These are phyloP conservation scores for Piper betle DNA, from an alignment of 164 flowering plant species.

Conservation along the genomic window DNA sequence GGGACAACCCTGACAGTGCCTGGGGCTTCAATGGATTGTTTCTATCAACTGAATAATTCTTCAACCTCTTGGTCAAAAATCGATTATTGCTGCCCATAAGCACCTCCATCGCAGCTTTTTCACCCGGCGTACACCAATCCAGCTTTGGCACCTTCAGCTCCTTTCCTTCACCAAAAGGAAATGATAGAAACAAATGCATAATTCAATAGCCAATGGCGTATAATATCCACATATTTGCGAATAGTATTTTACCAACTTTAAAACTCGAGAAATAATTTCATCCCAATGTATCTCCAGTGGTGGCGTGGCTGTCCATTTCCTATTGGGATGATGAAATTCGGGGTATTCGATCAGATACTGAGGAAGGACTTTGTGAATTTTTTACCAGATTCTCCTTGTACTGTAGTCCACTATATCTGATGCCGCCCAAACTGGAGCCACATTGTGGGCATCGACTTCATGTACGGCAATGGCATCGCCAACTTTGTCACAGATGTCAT, in stretches of 20 bases:
- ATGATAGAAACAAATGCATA: background rate
- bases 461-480: slow-evolving; percentile 46
- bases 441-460: slow-evolving; percentile 96
- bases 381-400: slow-evolving; percentile 67
- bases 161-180: slow-evolving; percentile 40
- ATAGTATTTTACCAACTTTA: slow-evolving; percentile 37
- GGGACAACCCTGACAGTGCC: slow-evolving; percentile 85
- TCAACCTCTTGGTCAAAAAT: slow-evolving; percentile 64
- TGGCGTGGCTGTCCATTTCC: slow-evolving; percentile 31
- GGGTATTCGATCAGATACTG: slow-evolving; percentile 72
- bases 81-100: slow-evolving; percentile 63
- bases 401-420: slow-evolving; percentile 81
- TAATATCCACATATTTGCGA: background rate
- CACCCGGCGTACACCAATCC: slow-evolving; percentile 85
- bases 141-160: slow-evolving; percentile 89
- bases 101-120: slow-evolving; percentile 65
- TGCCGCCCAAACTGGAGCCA: slow-evolving; percentile 83
- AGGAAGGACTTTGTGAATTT: slow-evolving; percentile 72
- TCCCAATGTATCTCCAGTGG: slow-evolving; percentile 53
- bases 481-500: slow-evolving; percentile 48
- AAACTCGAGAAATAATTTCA: slow-evolving; percentile 37
- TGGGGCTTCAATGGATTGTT: slow-evolving; percentile 75
- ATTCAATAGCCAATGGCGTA: background rate
- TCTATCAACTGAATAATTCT: slow-evolving; percentile 50
- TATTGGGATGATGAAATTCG: slow-evolving; percentile 21